Evolutionary conservation across 139 green algal species (phyloP).

Genomic region (Medakamo hakoo): DNA sequence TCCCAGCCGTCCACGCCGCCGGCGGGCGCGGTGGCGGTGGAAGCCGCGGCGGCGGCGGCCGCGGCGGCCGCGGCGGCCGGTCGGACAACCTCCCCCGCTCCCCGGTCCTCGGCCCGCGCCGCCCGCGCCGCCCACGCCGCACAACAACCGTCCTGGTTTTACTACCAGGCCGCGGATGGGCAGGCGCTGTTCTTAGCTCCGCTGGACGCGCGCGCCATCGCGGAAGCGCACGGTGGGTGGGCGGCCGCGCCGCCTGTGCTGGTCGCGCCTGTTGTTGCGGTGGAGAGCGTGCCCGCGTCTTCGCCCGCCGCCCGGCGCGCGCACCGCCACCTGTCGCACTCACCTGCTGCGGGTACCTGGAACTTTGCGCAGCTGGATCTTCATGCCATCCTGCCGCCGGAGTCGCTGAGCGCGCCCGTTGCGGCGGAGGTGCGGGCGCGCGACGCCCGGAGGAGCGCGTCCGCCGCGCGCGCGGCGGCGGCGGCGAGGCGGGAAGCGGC

Average conservation of each 20-base stretch:
- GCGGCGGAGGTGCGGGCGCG: background rate
- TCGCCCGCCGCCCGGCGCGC: background rate
- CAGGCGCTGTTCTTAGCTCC: constrained; percentile 52
- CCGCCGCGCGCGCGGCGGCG: background rate
- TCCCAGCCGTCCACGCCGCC: background rate
- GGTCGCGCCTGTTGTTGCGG: background rate
- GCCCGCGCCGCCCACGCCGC: no score
- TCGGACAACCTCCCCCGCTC: no score
- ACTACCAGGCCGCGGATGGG: constrained; percentile 36
- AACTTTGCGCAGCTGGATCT: background rate
- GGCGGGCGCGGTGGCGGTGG: no score
- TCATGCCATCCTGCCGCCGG: background rate
- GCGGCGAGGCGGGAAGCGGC: constrained; percentile 6
- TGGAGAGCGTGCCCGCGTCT: background rate
- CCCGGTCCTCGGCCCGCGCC: background rate
- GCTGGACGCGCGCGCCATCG: constrained; percentile 35
- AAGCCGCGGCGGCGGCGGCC: no score
- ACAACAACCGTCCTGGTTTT: constrained; percentile 14
- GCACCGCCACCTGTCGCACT: background rate
- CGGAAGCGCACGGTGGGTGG: background rate
- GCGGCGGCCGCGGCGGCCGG: no score
- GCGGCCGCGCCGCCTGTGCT: background rate
- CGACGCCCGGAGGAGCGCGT: background rate
- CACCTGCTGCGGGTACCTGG: background rate
- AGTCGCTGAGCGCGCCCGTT: background rate